These are phyloP conservation scores for Kluyveromyces sp. DNA, from an alignment of 1,139 yeast genomes.

Conservation along the genomic window DNA sequence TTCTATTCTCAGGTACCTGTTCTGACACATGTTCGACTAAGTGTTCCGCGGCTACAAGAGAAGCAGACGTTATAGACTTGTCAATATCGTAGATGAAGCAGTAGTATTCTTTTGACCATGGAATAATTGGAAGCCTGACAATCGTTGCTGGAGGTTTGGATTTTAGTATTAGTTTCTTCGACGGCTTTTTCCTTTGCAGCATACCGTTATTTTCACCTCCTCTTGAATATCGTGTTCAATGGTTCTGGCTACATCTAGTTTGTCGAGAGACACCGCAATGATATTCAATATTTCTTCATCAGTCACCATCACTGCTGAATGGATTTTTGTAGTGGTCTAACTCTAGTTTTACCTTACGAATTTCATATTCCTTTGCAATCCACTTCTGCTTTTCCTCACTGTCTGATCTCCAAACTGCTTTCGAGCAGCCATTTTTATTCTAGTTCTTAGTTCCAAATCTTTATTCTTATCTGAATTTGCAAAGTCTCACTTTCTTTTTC, in stretches of 20 bases:
- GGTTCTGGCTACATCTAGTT: constrained; percentile 23
- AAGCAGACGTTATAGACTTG: too few species aligned
- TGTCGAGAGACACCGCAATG: constrained; percentile 21
- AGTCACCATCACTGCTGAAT: constrained; percentile 12
- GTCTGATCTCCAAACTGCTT: constrained; percentile 57
- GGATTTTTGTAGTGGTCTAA: constrained; percentile 24
- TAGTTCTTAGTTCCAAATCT: constrained; percentile 74
- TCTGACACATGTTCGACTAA: too few species aligned
- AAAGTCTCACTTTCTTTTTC: constrained; percentile 86
- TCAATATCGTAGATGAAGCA: too few species aligned
- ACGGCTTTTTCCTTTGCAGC: not conserved
- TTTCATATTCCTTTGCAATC: constrained; percentile 69
- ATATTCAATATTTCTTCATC: constrained; percentile 26
- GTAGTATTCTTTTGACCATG: too few species aligned
- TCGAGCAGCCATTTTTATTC: constrained; percentile 69
- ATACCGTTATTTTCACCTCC: constrained; percentile 7
- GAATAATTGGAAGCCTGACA: too few species aligned
- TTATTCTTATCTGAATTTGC: constrained; percentile 74
- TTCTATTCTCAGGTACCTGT: not conserved
- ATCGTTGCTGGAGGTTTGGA: too few species aligned
- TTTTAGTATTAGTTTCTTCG: not conserved
- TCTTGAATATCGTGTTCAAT: constrained; percentile 23
- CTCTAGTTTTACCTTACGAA: constrained; percentile 45
- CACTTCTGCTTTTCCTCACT: constrained; percentile 55
- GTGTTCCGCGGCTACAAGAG: too few species aligned